Percentiles rank a stretch among this genome's conserved stretches.
These are phyloP conservation scores for Phytopythium ostracodes DNA, from an alignment of 352 stramenopile genomes.

Conservation along the genomic window DNA sequence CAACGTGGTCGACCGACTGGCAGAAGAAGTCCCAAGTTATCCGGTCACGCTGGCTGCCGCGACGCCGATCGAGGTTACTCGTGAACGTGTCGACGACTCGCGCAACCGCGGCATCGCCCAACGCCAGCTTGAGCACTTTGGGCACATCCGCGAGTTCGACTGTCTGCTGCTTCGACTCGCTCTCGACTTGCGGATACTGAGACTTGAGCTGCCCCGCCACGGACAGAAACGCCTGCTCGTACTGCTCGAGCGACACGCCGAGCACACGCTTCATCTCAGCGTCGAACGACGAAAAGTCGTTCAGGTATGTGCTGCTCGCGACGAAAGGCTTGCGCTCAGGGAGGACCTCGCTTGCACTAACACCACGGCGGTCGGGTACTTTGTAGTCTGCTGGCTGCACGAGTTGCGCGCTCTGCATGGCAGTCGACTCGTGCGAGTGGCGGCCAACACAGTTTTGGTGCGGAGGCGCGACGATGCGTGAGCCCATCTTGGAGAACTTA, in stretches of 20 bases:
- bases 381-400: conserved; percentile 60
- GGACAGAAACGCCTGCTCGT: conserved; percentile 42
- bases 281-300: conserved; percentile 58
- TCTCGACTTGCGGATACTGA: conserved; percentile 25
- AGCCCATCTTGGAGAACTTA: conserved; percentile 80
- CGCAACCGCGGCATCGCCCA: conserved; percentile 24
- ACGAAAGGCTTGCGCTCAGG: conserved; percentile 49
- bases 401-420: conserved; percentile 29
- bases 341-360: conserved; percentile 40
- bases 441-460: conserved; percentile 55
- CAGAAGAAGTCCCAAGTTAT: conserved; percentile 55
- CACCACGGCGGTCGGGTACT: conserved; percentile 50
- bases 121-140: conserved; percentile 36
- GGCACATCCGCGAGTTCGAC: conserved; percentile 49
- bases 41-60: conserved; percentile 26
- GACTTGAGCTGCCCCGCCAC: conserved; percentile 13
- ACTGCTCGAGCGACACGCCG: conserved; percentile 23
- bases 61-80: conserved; percentile 39
- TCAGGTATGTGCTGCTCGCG: conserved; percentile 52
- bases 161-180: conserved; percentile 11
- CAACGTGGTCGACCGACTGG: conserved; percentile 33
- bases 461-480: conserved; percentile 52
- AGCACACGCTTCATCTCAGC: conserved; percentile 41
- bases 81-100: conserved; percentile 42
- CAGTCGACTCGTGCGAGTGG: conserved; percentile 50